Evolutionary conservation across 75 land plant species (phyloP), one percentile per base, ranked within the genome.

Genomic region (Chamaecyparis obtusa): DNA sequence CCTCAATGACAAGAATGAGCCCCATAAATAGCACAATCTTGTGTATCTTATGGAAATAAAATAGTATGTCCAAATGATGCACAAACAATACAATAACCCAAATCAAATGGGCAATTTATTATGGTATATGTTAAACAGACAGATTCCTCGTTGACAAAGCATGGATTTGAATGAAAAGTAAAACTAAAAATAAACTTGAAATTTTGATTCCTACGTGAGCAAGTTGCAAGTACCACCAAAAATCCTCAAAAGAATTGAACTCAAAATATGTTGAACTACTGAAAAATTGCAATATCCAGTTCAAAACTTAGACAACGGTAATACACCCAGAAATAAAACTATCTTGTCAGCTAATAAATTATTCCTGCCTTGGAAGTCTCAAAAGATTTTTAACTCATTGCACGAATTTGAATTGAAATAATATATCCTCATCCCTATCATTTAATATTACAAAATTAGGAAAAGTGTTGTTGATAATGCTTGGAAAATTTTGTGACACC

Each of bases 361-460:
- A 74, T 33, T 5, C 36, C 76, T 33, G 33, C 7, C 9, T 71
- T n/a, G n/a, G 35, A 6, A 30, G 64, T 51, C 64, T 21, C 64
- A 33, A 8, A 30, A 11, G 32, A 11, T 74, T 24, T 33, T 74
- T 74, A 33, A 74, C 36, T 32, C 33, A 11, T 64, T 64, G 76
- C 76, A 74, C 14, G 16, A 33, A 74, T 74, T 33, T 74, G 14
- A 74, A 74, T 24, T 9, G 10, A 24, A 64, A 64, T 32, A 74
- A 33, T 32, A 74, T 6, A 27, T 67, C 76, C 32, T 64, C 24
- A 64, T 64, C 76, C 36, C 16, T 33, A 74, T 32, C 76, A 74
- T 74, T 74, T 74, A 74, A 74, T 74, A 74, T 74, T 74, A 74
- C 76, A 74, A 74, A 15, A 74, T 74, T 33, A 57, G 35, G 76